Conservation (phyloP, 768 basidiomycete genomes). For the Tylopilus cervinicoccineus region DNA sequence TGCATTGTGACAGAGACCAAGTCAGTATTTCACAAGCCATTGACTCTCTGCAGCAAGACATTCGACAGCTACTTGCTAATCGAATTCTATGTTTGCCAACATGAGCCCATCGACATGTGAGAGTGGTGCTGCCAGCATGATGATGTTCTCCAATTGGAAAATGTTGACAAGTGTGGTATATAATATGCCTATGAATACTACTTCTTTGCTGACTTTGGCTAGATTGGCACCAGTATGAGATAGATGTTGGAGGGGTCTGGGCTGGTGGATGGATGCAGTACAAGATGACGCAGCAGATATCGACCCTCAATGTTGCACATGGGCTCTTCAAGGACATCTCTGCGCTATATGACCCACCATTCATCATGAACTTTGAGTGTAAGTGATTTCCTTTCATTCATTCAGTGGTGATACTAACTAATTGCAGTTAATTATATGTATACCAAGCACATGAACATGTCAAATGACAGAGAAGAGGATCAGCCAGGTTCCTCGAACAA, state of each 20-base stretch:
- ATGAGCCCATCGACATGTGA: neutral
- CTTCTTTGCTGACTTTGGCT: neutral
- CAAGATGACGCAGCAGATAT: neutral
- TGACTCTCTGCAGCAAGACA: neutral
- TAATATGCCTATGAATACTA: neutral
- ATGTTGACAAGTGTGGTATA: neutral
- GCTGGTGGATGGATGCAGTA: neutral
- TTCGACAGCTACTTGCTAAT: neutral
- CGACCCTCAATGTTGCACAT: neutral
- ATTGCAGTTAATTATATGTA: neutral
- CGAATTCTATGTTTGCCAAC: neutral
- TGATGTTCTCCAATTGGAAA: rapidly evolving
- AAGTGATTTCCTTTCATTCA: neutral
- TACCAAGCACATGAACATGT: too few relatives aligned
- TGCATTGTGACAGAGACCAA: neutral
- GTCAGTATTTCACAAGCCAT: neutral
- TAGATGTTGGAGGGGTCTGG: neutral
- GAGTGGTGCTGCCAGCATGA: neutral
- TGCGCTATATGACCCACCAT: neutral
- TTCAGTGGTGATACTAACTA: neutral
- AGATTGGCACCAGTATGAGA: neutral
- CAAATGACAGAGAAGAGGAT: too few relatives aligned
- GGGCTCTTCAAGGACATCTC: neutral
- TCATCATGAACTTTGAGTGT: neutral
- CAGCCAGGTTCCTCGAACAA: too few relatives aligned